Evolutionary conservation across 257 asterid genomes (phyloP).

Genomic region (Solanum tarijense): DNA sequence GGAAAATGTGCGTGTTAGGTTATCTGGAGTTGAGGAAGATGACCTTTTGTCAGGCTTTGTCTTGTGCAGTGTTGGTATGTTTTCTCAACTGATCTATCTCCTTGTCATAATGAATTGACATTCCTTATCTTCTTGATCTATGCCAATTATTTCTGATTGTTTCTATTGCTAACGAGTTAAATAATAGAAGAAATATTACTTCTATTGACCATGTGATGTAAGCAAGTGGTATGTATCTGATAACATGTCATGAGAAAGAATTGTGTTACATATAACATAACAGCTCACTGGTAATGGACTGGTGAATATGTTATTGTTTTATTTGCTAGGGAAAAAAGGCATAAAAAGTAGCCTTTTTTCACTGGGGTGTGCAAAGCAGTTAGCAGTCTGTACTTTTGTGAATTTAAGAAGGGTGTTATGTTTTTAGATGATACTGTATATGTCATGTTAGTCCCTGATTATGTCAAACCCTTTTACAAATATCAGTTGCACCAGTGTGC

Average conservation of each 20-base stretch:
- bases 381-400: neutral
- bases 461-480: neutral
- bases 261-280: neutral
- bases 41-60: conserved; percentile 78
- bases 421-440: neutral
- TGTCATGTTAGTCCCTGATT: neutral
- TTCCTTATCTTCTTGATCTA: neutral
- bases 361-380: neutral
- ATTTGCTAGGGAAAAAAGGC: neutral
- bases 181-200: neutral
- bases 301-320: neutral
- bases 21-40: conserved; percentile 93
- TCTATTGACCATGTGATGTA: neutral
- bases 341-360: neutral
- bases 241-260: neutral
- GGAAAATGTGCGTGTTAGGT: conserved; percentile 85
- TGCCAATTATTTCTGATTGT: neutral
- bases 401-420: neutral
- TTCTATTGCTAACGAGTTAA: neutral
- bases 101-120: neutral
- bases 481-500: neutral
- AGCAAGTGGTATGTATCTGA: neutral
- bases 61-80: conserved; percentile 58
- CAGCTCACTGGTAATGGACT: neutral
- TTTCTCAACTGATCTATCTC: neutral